Base-by-base conservation (phyloP, 1,284 basidiomycete genomes). In the Trametes hirsuta region DNA sequence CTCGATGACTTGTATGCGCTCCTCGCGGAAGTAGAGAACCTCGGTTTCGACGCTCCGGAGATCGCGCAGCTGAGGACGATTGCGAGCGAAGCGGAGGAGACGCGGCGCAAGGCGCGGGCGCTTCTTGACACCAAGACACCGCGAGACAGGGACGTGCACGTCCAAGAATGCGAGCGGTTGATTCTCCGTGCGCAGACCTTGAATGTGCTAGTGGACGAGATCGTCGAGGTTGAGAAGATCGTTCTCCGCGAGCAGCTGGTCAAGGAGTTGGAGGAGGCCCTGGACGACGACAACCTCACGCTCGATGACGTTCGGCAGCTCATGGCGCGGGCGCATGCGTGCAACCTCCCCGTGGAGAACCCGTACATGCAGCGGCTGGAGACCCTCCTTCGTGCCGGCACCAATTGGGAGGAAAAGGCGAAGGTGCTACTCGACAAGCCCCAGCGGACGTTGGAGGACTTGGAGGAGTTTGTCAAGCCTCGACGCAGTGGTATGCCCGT, bases 1-100 rank as follows among this genome's bases (percentile, higher is more conserved):
- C 72, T 92, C 42, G 81, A 82, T 36, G 90, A 93, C 60, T 78
- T 94, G 15, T 85, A 88, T 65, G 76, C 78, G 10, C 77, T 94
- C 24, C 74, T 94, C n/a, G 71, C 73, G 6, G 88, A 94, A 68
- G 90, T 91, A 3, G 84, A 89, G 47, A 78, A 74, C 15, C 83
- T 95, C 21, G 93, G 93, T 1, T 94, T 95, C 68, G 92, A 95
- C 63, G 83, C 85, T 56, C 82, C 84, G 6, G 93, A 95, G 75
- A 89, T 93, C 41, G 76, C 72, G 12, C 71, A 77, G 12, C 80
- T 95, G 35, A 80, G 78, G 48, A 74, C 69, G 25, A 77, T 93
- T 42, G 85, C 83, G 3, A 75, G 83, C 52, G 84, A 88, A 64
- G 86, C 91, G 8, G 85, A 92, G 67, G 84, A 86, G 39, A 85